Percentiles rank a stretch among this genome's conserved stretches.
Conservation (phyloP, 2,329 filamentous ascomycete species). For the Colletotrichum aenigma region DNA sequence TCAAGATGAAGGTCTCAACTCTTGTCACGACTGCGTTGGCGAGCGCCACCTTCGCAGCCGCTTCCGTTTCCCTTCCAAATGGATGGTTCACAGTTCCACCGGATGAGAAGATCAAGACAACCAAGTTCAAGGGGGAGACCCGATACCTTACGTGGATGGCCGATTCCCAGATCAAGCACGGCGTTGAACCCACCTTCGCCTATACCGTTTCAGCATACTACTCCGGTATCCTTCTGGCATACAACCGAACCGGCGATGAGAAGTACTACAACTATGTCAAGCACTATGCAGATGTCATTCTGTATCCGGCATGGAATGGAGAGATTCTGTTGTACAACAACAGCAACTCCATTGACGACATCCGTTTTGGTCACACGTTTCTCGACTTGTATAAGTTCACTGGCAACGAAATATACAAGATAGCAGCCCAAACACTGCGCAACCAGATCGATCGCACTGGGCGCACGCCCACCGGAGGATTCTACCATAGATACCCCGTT, state of each 20-base stretch:
- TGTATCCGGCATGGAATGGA: constrained; percentile 26
- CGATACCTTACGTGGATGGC: constrained; percentile 30
- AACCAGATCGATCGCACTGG: constrained; percentile 17
- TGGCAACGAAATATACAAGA: constrained; percentile 19
- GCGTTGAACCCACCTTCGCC: constrained; percentile 27
- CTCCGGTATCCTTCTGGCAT: constrained; percentile 25
- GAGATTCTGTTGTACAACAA: constrained; percentile 18
- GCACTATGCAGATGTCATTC: constrained; percentile 23
- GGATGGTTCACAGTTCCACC: constrained; percentile 18
- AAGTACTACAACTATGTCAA: constrained; percentile 29
- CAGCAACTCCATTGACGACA: constrained; percentile 22
- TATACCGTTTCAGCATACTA: constrained; percentile 31
- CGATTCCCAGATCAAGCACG: constrained; percentile 29
- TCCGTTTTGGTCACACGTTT: constrained; percentile 20
- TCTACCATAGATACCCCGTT: constrained; percentile 25
- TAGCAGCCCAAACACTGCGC: constrained; percentile 3
- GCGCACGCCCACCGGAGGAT: constrained; percentile 11
- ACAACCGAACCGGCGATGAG: constrained; percentile 24
- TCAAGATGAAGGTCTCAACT: not conserved
- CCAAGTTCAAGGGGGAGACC: constrained; percentile 7
- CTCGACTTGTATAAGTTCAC: constrained; percentile 15
- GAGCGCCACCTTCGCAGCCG: not conserved
- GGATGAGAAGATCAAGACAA: constrained; percentile 12
- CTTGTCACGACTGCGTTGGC: not conserved
- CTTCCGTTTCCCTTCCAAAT: constrained; percentile 10